Evolutionary conservation across 129 eudicot genomes (phyloP), one percentile per base, ranked within the genome.

Genomic region (Flaveria linearis): DNA sequence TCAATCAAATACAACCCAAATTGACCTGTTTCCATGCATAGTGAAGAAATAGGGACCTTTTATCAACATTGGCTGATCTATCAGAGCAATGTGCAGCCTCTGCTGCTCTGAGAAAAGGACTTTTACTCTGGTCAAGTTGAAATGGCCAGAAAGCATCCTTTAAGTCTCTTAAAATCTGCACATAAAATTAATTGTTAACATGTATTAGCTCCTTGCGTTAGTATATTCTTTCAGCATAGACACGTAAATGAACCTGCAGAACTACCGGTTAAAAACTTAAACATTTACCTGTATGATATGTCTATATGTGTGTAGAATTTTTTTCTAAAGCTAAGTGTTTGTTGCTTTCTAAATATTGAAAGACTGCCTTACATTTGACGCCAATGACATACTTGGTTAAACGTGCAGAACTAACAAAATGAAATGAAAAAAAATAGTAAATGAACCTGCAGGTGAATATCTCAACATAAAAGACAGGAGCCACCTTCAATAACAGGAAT

Each of bases 111-210:
- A 92, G 68, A 76, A 92, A 92, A 17, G 84, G 92, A 82, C 94
- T 90, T 68, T 73, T 82, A 41, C 85, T 74, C 73, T 73, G 86
- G 77, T 86, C 88, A 76, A 81, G 84, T 78, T 90, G 96, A 84
- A 92, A 92, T 30, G 98, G 98, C 98, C 98, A 92, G 80, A 87
- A 90, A 67, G 96, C 89, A 81, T 83, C 53, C 88, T 92, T 92
- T 84, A 92, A 85, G 74, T 90, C 93, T 76, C 83, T 84, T 89
- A 92, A 82, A 33, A 87, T 89, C 97, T 92, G 87, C 70, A 72
- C 45, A 75, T 39, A 74, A 67, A 50, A 56, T 45, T 67, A 76
- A 49, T 11, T n/a, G 11, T 62, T 51, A n/a, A 60, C 58, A 26
- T 50, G 62, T 57, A 30, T 41, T 73, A 22, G 41, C 68, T 56